These are phyloP conservation scores for Corylus heterophylla DNA, from an alignment of 306 rosid genomes.

Conservation along the genomic window DNA sequence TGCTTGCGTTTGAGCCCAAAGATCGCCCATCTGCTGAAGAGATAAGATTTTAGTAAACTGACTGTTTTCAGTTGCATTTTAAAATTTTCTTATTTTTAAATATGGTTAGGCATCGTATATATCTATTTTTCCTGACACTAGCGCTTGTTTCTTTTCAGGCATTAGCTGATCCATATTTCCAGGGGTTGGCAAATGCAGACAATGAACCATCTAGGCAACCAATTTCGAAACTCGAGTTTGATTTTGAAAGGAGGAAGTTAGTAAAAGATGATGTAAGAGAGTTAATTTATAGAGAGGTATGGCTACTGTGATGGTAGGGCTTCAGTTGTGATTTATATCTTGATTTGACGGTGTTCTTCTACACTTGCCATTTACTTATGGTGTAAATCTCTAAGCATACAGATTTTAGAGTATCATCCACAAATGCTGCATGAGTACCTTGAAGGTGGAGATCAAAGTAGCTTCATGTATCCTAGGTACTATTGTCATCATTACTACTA, in stretches of 20 bases:
- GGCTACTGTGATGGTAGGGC: conserved; percentile 3
- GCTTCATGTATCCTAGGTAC: conserved; percentile 73
- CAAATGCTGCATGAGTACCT: conserved; percentile 64
- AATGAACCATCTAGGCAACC: conserved; percentile 55
- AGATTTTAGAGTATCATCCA: conserved; percentile 78
- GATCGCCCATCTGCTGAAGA: conserved; percentile 69
- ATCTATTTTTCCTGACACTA: conserved; percentile 14
- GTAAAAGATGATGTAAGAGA: conserved; percentile 57
- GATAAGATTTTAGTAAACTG: conserved; percentile 32
- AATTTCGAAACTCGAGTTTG: conserved; percentile 64
- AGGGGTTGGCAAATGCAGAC: conserved; percentile 51
- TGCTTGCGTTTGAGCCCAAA: conserved; percentile 66
- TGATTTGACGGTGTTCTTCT: conserved; percentile 6
- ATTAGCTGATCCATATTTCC: conserved; percentile 60
- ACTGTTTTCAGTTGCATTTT: not conserved
- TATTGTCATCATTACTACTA: not conserved
- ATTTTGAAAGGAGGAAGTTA: conserved; percentile 59
- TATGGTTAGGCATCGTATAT: not conserved
- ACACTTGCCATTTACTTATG: conserved; percentile 16
- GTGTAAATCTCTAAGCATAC: conserved; percentile 19
- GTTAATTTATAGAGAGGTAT: conserved; percentile 70
- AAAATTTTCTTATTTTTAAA: not conserved
- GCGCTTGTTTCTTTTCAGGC: conserved; percentile 43
- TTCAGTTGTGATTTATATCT: conserved; percentile 7
- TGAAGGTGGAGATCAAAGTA: conserved; percentile 45